Evolutionary conservation across 2,329 filamentous ascomycete species (phyloP).

Genomic region (Exutisphaerella laricina): DNA sequence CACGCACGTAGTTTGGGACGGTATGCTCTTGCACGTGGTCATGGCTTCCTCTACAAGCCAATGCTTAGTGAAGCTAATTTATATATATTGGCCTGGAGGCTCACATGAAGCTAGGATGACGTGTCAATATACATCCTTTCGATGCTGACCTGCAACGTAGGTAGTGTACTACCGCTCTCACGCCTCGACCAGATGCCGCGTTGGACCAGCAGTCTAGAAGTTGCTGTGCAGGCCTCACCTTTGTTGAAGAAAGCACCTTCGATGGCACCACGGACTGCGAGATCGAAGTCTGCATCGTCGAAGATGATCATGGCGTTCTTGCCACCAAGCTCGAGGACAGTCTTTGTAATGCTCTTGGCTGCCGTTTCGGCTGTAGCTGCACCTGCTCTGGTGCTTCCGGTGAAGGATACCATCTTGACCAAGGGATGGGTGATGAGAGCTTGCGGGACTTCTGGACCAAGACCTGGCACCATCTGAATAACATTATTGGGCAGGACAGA

Average conservation of each 20-base stretch:
- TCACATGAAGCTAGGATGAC: no score
- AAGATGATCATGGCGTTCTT: conserved; percentile 53
- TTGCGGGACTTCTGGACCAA: conserved; percentile 13
- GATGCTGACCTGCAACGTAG: no score
- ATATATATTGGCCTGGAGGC: no score
- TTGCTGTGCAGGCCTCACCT: conserved; percentile 54
- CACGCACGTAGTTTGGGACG: no score
- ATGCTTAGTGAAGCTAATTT: no score
- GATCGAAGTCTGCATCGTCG: conserved; percentile 51
- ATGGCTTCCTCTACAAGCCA: no score
- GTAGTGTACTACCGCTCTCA: no score
- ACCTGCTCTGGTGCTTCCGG: conserved; percentile 64
- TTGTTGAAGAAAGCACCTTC: conserved; percentile 52
- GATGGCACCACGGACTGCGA: conserved; percentile 60
- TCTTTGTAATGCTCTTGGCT: conserved; percentile 53
- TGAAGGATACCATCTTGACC: conserved; percentile 72
- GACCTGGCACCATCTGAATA: conserved; percentile 13
- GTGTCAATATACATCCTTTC: no score
- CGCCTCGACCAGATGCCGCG: conserved; percentile 46
- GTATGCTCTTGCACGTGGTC: no score
- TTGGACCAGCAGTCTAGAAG: conserved; percentile 51
- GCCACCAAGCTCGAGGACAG: conserved; percentile 53
- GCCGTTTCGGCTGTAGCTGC: conserved; percentile 41
- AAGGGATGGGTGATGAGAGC: conserved; percentile 29
- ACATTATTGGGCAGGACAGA: conserved; percentile 14